Conservation (phyloP, 1,139 yeast species). For the Ashbya aceris region DNA sequence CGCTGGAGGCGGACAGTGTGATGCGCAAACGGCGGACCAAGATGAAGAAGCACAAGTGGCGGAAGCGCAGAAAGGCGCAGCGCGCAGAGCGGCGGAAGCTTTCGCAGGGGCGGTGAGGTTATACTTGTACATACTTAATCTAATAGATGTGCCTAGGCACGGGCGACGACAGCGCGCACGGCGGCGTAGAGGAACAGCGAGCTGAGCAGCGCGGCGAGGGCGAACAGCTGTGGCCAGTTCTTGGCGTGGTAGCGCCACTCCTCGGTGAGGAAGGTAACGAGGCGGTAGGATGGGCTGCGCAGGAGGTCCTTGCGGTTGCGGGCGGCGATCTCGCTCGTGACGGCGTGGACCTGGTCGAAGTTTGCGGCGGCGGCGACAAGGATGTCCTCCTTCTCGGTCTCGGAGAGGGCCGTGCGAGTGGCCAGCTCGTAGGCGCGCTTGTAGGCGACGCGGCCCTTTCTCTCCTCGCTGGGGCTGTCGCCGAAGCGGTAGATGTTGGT, state of each 20-base stretch:
- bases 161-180: conserved; percentile 7
- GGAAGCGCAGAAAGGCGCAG: conserved; percentile 54
- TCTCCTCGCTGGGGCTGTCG: conserved; percentile 60
- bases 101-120: conserved; percentile 23
- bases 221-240: conserved; percentile 14
- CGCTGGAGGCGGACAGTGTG: conserved; percentile 41
- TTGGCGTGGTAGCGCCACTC: conserved; percentile 26
- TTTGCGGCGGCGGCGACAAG: conserved; percentile 61
- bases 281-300: conserved; percentile 47
- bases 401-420: conserved; percentile 60
- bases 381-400: conserved; percentile 59
- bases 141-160: no score
- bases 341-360: conserved; percentile 28
- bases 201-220: conserved; percentile 11
- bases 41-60: conserved; percentile 66
- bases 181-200: conserved; percentile 11
- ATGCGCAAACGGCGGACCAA: conserved; percentile 60
- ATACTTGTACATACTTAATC: no score
- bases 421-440: conserved; percentile 71
- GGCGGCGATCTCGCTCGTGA: conserved; percentile 56
- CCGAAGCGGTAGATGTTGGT: conserved; percentile 69
- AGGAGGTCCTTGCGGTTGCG: conserved; percentile 52
- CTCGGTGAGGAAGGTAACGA: conserved; percentile 30
- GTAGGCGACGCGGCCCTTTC: conserved; percentile 52
- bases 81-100: conserved; percentile 29